Evolutionary conservation across 2,329 filamentous ascomycete species (phyloP), one percentile per base, ranked within the genome.

Genomic region (Colletotrichum melonis): DNA sequence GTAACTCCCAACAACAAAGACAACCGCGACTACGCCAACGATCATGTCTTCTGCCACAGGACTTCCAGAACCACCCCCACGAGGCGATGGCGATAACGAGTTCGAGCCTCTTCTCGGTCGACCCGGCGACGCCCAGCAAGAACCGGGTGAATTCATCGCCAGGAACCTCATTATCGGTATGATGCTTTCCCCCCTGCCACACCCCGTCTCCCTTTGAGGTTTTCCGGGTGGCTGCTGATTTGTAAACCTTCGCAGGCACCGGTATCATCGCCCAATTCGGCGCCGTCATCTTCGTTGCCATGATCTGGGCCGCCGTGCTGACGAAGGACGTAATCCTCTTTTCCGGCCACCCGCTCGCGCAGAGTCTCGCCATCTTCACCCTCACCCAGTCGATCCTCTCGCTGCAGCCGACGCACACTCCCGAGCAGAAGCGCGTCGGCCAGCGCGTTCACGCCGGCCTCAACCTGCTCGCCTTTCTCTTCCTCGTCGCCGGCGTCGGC

Each of bases 331-430:
- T 97, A 74, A 93, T 94, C 52, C 91, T 98, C 78, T 98, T 98
- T 88, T 95, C 94, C 22, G 91, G 92, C 9, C 96, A 98, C 82
- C 96, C 96, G 8, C 91, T 98, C 80, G 86, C 92, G 72, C 87
- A 89, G 83, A 87, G 86, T 12, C 76, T 93, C 70, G 95, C 91
- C 62, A 82, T 97, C 72, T 87, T 98, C 75, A 87, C 94, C 71
- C 87, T 97, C 78, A 89, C 93, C 22, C 93, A 98, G 86, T 93
- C 92, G 68, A 91, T 95, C 76, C 91, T 98, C 65, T 86, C 97
- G 77, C 89, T 98, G 46, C 97, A 99, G 82, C 97, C 96, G 1
- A 98, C 96, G 0, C 90, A 93, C 78, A 94, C 94, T 0, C 86
- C 92, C 2, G 82, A 87, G 19, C 94, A 98, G 84, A 98, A 98